Evolutionary conservation across 163 green algal species (phyloP), one percentile per base, ranked within the genome.

Genomic region (Prototheca stagnorum): DNA sequence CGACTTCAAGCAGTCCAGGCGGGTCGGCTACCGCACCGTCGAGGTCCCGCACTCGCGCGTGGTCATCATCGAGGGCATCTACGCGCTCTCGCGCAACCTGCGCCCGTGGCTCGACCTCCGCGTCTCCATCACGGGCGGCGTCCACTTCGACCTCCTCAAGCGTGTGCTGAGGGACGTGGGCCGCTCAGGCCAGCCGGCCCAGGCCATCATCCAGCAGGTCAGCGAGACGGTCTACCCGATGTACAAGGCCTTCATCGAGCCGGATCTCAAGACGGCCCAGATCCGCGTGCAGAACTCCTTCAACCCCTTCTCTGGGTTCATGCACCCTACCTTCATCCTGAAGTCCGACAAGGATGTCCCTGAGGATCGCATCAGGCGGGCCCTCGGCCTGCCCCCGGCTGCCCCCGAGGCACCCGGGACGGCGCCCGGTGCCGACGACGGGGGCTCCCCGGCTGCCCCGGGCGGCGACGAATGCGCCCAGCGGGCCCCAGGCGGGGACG

Each of bases 171-270:
- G 86, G 3, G 86, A 95, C 70, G 93, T 98, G 56, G 63, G 78
- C 39, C 64, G 88, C 16, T 89, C 69, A 2, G 88, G 81, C 1
- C 88, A 96, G 59, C 70, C 71, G n/a, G 80, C 88, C 1, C 81
- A 93, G 50, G 81, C 85, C 28, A 95, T 97, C 65, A 93, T 97
- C 43, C 77, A 93, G 51, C 88, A 97, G 68, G 78, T 93, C 36
- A 80, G 72, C 0, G 77, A 89, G 47, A 92, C 82, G 11, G 84
- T 94, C 36, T 96, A 93, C 59, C 88, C 88, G n/a, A 98, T 97
- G 88, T 97, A 95, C 74, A 97, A 97, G 53, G 71, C 83, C 12
- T 96, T 87, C 72, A 98, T 98, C 28, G 88, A 98, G 74, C 88
- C 88, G 0, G 88, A 95, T 60, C 71, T 98, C 11, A 72, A 82